A percentile compares a stretch with the other conserved stretches of the same genome.
Evolutionary conservation across 108 stramenopile species (phyloP).

Genomic region (Nannochloropsis oceanica): DNA sequence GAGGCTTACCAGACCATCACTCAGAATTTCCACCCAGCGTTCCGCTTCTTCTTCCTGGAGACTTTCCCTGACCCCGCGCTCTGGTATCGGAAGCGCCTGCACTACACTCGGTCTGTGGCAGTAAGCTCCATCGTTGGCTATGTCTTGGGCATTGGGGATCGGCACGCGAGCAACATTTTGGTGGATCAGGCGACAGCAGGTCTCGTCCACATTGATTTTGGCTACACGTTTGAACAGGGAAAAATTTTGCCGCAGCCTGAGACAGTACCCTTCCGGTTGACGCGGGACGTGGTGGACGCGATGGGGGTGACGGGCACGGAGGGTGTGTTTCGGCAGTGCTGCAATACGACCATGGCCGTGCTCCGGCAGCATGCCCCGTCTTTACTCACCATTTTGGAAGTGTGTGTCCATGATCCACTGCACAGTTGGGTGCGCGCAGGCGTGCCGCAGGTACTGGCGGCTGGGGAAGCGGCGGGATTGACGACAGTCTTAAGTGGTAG

Average conservation of each 20-base stretch:
- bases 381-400: constrained; percentile 77
- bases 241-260: constrained; percentile 71
- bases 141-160: constrained; percentile 94
- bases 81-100: constrained; percentile 67
- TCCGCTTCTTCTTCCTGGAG: constrained; percentile 91
- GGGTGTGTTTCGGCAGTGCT: constrained; percentile 61
- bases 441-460: constrained; percentile 58
- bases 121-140: constrained; percentile 90
- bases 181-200: constrained; percentile 72
- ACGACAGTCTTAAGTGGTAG: constrained; percentile 2
- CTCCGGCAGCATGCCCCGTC: constrained; percentile 58
- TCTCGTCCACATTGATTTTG: constrained; percentile 97
- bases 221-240: constrained; percentile 96
- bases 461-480: constrained; percentile 22
- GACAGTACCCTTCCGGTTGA: constrained; percentile 89
- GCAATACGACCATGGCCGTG: constrained; percentile 58
- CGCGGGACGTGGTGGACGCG: constrained; percentile 89
- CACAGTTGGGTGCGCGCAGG: constrained; percentile 61
- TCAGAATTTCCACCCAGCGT: constrained; percentile 62
- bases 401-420: constrained; percentile 81
- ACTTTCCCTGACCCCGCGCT: constrained; percentile 59
- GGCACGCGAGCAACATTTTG: constrained; percentile 87
- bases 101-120: constrained; percentile 67
- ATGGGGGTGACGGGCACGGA: constrained; percentile 67
- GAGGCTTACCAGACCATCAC: constrained; percentile 48